Base-by-base conservation (phyloP, 768 basidiomycete species). In the Hygrophorus russula region DNA sequence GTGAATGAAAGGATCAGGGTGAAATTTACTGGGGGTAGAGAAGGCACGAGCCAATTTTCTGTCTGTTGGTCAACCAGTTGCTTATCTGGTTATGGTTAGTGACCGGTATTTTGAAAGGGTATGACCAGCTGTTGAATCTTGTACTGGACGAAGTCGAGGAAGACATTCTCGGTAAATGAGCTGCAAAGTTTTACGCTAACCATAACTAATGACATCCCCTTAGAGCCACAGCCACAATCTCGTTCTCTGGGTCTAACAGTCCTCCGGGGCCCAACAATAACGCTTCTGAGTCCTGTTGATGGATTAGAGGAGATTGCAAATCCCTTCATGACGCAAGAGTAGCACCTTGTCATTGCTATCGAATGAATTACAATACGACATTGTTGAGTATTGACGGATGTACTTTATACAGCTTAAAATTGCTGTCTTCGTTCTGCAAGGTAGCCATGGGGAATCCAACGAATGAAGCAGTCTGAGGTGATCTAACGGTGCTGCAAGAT, bases 1-100 rank as follows among this genome's bases (percentile, higher is more conserved):
- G 84, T 85, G 41, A 87, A 94, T 61, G 81, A 92, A 61, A 75
- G 79, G 49, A 88, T 99, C 57, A 68, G 90, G 44, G 92, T 98
- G 56, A 97, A 96, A 63, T 98, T 99, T 58, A 90, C 90, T n/a
- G 96, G 96, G 35, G 94, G 94, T 31, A 69, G 96, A 32, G 92
- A 99, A 76, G 92, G 93, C 88, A 48, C 31, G 47, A 24, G 44
- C 12, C 7, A 31, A 44, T 42, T 28, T 29, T 15, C n/a, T 40
- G 9, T 30, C n/a, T 17, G 19, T 27, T 19, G 15, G 38, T 12
- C n/a, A 27, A 27, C 14, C 10, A 19, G 35, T 30, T 34, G 40
- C 20, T 14, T 10, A 30, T 53, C 45, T 28, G 49, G 19, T 20
- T 44, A 44, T 47, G 40, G 15, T 15, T 53, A 97, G 94, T 97